These are phyloP conservation scores for Smallanthus sonchifolius DNA, from an alignment of 129 eudicot species.

Conservation along the genomic window DNA sequence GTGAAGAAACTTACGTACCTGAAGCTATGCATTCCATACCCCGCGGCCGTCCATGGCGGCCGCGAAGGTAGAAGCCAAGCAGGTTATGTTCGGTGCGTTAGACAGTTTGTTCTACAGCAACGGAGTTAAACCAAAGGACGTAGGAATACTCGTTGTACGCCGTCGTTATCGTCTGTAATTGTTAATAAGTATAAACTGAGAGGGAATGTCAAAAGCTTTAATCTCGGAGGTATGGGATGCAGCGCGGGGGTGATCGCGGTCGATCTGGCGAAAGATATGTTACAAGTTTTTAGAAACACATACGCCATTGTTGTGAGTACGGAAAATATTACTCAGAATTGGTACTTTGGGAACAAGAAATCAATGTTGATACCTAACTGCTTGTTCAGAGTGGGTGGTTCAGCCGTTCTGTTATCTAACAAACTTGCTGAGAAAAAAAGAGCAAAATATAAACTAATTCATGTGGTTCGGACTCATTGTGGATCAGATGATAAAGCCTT, in stretches of 20 bases:
- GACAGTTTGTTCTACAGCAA: slow-evolving; percentile 44
- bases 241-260: not conserved
- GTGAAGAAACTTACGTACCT: slow-evolving; percentile 63
- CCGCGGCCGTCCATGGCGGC: slow-evolving; percentile 59
- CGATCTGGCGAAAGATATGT: not conserved
- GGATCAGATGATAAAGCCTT: slow-evolving; percentile 70
- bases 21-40: slow-evolving; percentile 66
- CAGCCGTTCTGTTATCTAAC: slow-evolving; percentile 46
- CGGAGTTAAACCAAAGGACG: slow-evolving; percentile 49
- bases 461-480: slow-evolving; percentile 63
- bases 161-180: slow-evolving; percentile 63
- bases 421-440: slow-evolving; percentile 42
- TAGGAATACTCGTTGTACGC: slow-evolving; percentile 72
- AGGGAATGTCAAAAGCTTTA: slow-evolving; percentile 21
- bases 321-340: not conserved
- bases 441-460: slow-evolving; percentile 66
- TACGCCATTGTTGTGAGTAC: not conserved
- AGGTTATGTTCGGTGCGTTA: slow-evolving; percentile 67
- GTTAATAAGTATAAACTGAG: slow-evolving; percentile 69
- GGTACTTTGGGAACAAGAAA: not conserved
- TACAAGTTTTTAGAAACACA: not conserved
- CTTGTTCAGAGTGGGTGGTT: not conserved
- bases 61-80: slow-evolving; percentile 66
- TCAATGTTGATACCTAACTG: slow-evolving; percentile 14
- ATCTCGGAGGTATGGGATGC: not conserved